Conservation (phyloP, 2,329 filamentous ascomycete species). For the Ilyonectria sp. region DNA sequence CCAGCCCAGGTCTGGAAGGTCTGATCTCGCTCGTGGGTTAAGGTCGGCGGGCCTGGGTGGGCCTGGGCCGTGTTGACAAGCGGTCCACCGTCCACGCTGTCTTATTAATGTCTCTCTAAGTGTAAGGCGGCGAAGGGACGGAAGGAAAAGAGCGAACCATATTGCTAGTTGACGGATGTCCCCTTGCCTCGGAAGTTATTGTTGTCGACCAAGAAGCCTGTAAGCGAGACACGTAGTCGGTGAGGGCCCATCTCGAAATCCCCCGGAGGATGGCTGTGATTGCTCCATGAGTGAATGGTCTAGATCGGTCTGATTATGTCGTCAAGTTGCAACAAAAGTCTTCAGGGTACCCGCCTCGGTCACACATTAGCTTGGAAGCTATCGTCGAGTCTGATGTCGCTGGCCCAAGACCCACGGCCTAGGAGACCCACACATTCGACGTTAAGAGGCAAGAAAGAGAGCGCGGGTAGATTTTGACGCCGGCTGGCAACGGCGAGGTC, state of each 20-base stretch:
- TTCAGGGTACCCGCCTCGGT: neutral
- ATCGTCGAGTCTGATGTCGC: neutral
- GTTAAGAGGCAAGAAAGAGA: neutral
- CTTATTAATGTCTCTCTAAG: neutral
- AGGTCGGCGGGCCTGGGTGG: constrained; percentile 2
- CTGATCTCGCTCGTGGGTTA: neutral
- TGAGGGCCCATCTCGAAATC: neutral
- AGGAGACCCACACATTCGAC: neutral
- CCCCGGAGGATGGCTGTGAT: neutral
- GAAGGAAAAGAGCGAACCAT: neutral
- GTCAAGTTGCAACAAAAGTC: neutral
- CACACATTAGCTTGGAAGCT: neutral
- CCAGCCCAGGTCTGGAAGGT: neutral
- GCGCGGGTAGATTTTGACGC: neutral
- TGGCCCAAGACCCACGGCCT: neutral
- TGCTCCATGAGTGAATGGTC: neutral
- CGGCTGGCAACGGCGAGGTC: neutral
- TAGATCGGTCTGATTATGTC: neutral
- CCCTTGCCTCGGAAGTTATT: neutral
- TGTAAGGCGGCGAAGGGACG: neutral
- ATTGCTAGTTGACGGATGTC: neutral
- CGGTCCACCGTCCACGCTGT: constrained; percentile 10
- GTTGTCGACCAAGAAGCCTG: constrained; percentile 4
- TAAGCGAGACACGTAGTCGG: constrained; percentile 10
- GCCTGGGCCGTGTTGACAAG: constrained; percentile 13